Evolutionary conservation across 495 filamentous ascomycete species (phyloP).

Genomic region (Xylaria grammica): DNA sequence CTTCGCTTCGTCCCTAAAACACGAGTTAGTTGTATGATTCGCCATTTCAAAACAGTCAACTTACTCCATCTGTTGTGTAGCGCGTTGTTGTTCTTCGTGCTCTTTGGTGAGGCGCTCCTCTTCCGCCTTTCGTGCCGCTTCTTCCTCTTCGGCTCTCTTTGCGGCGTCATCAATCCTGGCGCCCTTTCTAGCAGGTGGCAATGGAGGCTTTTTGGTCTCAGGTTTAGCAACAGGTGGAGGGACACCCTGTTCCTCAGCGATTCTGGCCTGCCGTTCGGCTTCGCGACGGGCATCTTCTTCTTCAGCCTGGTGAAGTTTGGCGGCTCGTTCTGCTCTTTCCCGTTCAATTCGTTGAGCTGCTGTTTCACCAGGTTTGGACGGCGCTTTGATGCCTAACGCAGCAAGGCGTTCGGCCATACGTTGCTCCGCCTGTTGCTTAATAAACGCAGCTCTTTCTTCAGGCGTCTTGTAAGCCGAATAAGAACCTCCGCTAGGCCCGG

Average conservation of each 20-base stretch:
- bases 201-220: conserved; percentile 79
- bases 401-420: conserved; percentile 98
- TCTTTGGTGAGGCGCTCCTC: conserved; percentile 66
- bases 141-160: conserved; percentile 53
- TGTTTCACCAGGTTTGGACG: conserved; percentile 73
- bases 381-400: conserved; percentile 86
- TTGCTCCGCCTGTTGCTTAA: conserved; percentile 95
- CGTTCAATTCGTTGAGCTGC: conserved; percentile 84
- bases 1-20: conserved; percentile 71
- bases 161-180: conserved; percentile 63
- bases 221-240: conserved; percentile 63
- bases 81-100: conserved; percentile 77
- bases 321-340: conserved; percentile 84
- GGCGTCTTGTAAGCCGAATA: conserved; percentile 87
- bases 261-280: conserved; percentile 79
- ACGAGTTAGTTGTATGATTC: conserved; percentile 3
- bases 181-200: conserved; percentile 79
- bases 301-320: conserved; percentile 85
- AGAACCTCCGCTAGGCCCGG: conserved; percentile 53
- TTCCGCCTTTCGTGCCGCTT: conserved; percentile 52
- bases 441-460: conserved; percentile 92
- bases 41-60: conserved; percentile 40
- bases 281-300: conserved; percentile 94
- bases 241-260: conserved; percentile 79
- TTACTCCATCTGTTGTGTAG: conserved; percentile 83